Conservation (phyloP, 257 asterid genomes). For the Anisodus acutangulus region DNA sequence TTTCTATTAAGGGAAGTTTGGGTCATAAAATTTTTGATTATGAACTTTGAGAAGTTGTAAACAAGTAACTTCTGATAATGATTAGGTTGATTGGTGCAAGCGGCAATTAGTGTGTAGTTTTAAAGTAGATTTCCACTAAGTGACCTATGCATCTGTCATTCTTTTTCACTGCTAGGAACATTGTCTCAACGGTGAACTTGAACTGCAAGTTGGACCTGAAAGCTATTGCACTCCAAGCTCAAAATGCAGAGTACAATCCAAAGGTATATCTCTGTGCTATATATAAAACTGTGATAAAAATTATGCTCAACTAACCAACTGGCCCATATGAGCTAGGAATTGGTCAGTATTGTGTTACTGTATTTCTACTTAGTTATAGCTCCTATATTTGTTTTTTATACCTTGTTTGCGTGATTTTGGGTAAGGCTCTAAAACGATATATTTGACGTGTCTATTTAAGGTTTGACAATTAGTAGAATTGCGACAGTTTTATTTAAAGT, state of each 20-base stretch:
- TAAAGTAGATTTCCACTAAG: neutral
- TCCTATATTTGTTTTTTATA: too few species aligned
- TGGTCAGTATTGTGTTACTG: neutral
- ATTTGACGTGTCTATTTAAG: too few species aligned
- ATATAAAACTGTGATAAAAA: neutral
- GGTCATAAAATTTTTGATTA: neutral
- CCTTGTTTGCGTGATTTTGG: neutral
- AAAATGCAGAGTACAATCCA: slow-evolving; percentile 92
- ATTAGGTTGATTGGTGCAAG: neutral
- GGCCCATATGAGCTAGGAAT: neutral
- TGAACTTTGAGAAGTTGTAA: neutral
- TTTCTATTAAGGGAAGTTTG: neutral
- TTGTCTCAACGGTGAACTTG: slow-evolving; percentile 89
- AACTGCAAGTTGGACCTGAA: slow-evolving; percentile 91
- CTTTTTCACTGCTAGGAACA: slow-evolving; percentile 54
- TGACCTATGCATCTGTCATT: neutral
- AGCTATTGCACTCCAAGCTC: slow-evolving; percentile 87
- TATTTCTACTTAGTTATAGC: neutral
- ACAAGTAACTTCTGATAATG: neutral
- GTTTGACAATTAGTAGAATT: neutral
- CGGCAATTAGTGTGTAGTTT: neutral
- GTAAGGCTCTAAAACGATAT: neutral
- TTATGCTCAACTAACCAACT: neutral
- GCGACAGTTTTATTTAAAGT: neutral
- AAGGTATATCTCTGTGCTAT: slow-evolving; percentile 52